Base-by-base conservation (phyloP, 1,284 basidiomycete species). In the Paramarasmius palmivorus region DNA sequence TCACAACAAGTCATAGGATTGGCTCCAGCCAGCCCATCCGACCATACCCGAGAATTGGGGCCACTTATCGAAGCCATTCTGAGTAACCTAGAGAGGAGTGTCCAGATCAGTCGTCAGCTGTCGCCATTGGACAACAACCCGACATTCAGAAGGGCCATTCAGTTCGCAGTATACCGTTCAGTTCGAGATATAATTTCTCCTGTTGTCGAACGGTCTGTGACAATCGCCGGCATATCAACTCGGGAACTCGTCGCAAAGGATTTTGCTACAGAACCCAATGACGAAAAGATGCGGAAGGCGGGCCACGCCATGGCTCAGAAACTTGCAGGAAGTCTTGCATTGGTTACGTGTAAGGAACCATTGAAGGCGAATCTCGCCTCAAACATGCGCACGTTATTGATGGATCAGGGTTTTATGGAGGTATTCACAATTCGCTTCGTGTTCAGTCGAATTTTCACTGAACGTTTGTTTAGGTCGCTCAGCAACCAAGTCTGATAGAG, bases 261-360 rank as follows among this genome's bases (percentile, higher is more conserved):
- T 71, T 99, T 97, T 64, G 95, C 93, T 2, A 95, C 93, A 59
- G 97, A 99, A 62, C 78, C 88, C 17, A 94, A 93, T 66, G 95
- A 98, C 65, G 85, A 90, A 48, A 96, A 92, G 72, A 76, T 99
- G 68, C 87, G 94, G 41, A 88, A 90, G 65, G 93, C 97, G 12
- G 94, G 93, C 6, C 95, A 98, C 69, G 74, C 95, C 51, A 99
- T 98, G 95, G 95, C 95, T 1, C 93, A 95, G 72, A 97, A 94
- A 69, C 83, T 99, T 50, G 97, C 97, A 17, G 96, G 96, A 40
- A 97, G 93, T 65, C 82, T 99, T 42, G 97, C 97, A 5, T 75
- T 98, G 49, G 97, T 99, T 22, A 99, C 97, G 15, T 99, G 96
- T 81, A 99, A 98, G 70, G 97, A 99, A 67, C 96, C 97, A 1